These are phyloP conservation scores for Linderniella brevidens DNA, from an alignment of 257 asterid genomes.

Conservation along the genomic window DNA sequence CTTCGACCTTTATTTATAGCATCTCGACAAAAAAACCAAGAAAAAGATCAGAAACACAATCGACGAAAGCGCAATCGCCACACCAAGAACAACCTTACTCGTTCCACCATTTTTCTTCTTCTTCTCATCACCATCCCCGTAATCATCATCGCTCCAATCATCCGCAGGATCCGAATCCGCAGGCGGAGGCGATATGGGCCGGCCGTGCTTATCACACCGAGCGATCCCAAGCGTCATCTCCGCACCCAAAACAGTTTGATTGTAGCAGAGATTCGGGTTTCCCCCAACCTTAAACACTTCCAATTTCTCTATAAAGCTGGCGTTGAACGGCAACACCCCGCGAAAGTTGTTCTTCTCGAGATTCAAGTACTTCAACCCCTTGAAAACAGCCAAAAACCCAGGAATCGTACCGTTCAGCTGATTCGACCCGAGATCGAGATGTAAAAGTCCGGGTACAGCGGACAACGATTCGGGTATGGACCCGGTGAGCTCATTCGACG, in stretches of 20 bases:
- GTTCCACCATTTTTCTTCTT: slow-evolving; percentile 51
- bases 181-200: slow-evolving; percentile 75
- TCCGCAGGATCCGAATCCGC: slow-evolving; percentile 31
- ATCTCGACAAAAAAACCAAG: slow-evolving; percentile 57
- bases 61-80: slow-evolving; percentile 75
- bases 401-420: slow-evolving; percentile 80
- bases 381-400: slow-evolving; percentile 39
- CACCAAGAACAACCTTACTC: slow-evolving; percentile 79
- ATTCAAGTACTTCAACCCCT: slow-evolving; percentile 53
- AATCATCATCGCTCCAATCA: slow-evolving; percentile 24
- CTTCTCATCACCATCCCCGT: slow-evolving; percentile 17
- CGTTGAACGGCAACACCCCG: slow-evolving; percentile 80
- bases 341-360: slow-evolving; percentile 58
- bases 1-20: slow-evolving; percentile 42
- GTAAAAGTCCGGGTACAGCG: slow-evolving; percentile 40
- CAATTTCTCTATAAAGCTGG: slow-evolving; percentile 41
- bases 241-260: slow-evolving; percentile 32
- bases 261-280: slow-evolving; percentile 72
- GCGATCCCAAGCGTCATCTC: slow-evolving; percentile 81
- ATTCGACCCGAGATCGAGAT: slow-evolving; percentile 73
- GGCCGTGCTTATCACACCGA: slow-evolving; percentile 67
- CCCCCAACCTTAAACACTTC: slow-evolving; percentile 52
- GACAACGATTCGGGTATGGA: slow-evolving; percentile 53
- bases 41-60: slow-evolving; percentile 71
- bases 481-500: slow-evolving; percentile 53